These are phyloP conservation scores for Chimonanthus salicifolius DNA, from an alignment of 164 flowering plant species.

Conservation along the genomic window DNA sequence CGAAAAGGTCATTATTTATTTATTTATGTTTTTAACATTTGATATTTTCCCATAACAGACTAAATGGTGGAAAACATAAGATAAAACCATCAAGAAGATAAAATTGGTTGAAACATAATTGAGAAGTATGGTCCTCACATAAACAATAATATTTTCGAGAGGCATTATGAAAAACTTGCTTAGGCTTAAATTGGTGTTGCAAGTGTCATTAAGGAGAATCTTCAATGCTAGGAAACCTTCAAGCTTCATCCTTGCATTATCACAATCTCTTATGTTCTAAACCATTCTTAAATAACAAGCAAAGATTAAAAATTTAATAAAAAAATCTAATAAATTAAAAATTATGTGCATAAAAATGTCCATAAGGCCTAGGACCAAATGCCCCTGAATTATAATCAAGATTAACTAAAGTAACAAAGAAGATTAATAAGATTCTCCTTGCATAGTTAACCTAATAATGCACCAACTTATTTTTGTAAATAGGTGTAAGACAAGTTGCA, in stretches of 20 bases:
- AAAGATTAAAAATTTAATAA: too few species aligned
- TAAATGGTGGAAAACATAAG: background rate
- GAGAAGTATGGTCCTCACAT: background rate
- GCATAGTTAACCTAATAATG: background rate
- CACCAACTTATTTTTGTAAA: background rate
- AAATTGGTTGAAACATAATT: background rate
- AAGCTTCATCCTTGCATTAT: background rate
- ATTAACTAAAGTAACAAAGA: background rate
- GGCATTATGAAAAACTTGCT: background rate
- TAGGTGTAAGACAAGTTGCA: background rate
- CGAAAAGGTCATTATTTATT: background rate
- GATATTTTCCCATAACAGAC: background rate
- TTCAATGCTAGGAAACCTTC: background rate
- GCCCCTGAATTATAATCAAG: background rate
- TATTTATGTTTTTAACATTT: too few species aligned
- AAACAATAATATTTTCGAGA: too few species aligned
- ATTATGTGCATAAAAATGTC: background rate
- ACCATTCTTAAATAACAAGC: background rate
- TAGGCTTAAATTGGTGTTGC: background rate
- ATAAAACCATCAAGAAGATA: background rate
- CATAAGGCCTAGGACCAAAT: background rate
- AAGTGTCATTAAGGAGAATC: background rate
- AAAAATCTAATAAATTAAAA: background rate
- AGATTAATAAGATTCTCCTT: background rate
- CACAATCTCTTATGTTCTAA: background rate